phyloP scores from a whole-genome alignment of 352 stramenopile genomes.

The Pythium sukuiense region DNA sequence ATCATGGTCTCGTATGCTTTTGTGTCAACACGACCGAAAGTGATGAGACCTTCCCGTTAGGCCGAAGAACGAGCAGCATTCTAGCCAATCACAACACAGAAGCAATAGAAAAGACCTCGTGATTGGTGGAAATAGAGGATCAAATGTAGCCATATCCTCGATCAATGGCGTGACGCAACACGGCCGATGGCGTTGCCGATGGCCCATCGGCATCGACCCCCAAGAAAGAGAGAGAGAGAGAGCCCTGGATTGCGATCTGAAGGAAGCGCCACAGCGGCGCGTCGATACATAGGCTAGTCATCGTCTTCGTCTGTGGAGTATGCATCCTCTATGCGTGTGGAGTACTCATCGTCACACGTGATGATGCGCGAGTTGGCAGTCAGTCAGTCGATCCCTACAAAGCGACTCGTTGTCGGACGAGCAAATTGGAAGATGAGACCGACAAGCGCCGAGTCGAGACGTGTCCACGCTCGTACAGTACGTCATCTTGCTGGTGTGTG shows the following conservation, averaged over 20 bases:
- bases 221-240: too few relatives aligned
- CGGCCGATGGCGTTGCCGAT: too few relatives aligned
- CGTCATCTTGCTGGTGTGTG: background rate
- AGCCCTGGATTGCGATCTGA: too few relatives aligned
- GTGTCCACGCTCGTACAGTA: background rate
- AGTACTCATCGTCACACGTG: background rate
- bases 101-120: too few relatives aligned
- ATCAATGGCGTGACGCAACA: background rate
- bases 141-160: slow-evolving; percentile 4
- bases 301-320: background rate
- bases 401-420: background rate
- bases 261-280: too few relatives aligned
- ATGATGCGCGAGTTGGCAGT: background rate
- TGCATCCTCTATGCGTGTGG: too few relatives aligned
- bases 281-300: background rate
- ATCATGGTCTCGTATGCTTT: slow-evolving; percentile 4
- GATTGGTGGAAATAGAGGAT: slow-evolving; percentile 9
- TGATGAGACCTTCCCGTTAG: background rate
- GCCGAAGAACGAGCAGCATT: too few relatives aligned
- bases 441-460: background rate
- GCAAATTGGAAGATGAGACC: background rate
- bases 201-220: too few relatives aligned
- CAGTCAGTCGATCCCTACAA: slow-evolving; percentile 1
- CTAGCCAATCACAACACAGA: too few relatives aligned
- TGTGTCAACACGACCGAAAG: slow-evolving; percentile 3